Conservation (phyloP, 106 monocot genomes). For the Amphibolis antarctica region DNA sequence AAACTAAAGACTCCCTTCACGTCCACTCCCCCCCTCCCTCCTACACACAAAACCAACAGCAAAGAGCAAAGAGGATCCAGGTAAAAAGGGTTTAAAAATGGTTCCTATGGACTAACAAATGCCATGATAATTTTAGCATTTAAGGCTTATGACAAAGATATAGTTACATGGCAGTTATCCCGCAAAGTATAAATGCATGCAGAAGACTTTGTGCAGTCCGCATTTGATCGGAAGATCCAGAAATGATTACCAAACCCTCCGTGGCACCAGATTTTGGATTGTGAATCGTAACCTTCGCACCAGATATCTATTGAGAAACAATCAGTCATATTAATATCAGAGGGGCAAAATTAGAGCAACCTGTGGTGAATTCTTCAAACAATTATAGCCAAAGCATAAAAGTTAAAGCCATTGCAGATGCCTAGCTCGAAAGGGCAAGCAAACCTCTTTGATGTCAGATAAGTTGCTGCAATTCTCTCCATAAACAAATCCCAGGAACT, state of each 20-base stretch:
- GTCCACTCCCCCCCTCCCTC: too few relatives aligned
- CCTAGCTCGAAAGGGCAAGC: not conserved
- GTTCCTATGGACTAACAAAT: too few relatives aligned
- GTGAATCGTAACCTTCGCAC: conserved; percentile 44
- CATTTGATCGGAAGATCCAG: conserved; percentile 40
- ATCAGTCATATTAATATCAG: not conserved
- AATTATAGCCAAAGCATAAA: too few relatives aligned
- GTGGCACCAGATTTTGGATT: conserved; percentile 51
- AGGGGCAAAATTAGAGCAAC: not conserved
- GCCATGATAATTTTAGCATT: too few relatives aligned
- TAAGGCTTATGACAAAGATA: too few relatives aligned
- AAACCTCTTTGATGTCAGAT: conserved; percentile 50
- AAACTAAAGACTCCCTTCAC: too few relatives aligned
- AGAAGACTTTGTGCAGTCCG: conserved; percentile 59
- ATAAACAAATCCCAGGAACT: conserved; percentile 45
- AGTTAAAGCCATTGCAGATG: too few relatives aligned
- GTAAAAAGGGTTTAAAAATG: too few relatives aligned
- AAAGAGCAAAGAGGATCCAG: too few relatives aligned
- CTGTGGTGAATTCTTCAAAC: not conserved
- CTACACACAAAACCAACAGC: too few relatives aligned
- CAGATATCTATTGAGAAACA: conserved; percentile 45
- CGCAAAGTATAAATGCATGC: conserved; percentile 72
- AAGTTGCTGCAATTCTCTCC: conserved; percentile 51
- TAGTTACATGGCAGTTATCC: conserved; percentile 6
- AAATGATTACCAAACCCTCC: conserved; percentile 44